Evolutionary conservation across 176 grass and related monocot genomes (phyloP).

Genomic region (Juncus inflexus): DNA sequence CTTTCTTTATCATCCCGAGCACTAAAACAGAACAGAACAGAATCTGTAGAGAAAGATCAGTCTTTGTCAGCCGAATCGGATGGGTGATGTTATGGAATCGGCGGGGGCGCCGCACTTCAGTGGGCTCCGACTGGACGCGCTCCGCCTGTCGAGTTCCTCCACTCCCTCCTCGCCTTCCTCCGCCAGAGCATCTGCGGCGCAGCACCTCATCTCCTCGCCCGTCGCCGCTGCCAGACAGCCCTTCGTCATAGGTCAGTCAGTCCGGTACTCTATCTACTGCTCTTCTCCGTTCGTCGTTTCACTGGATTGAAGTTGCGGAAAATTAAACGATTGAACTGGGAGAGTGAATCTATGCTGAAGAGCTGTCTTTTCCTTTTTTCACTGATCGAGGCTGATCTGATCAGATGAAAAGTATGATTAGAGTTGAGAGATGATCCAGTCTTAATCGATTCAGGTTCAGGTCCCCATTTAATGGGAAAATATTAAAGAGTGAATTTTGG

Average conservation of each 20-base stretch:
- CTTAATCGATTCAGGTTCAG: too few species aligned
- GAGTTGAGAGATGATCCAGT: too few species aligned
- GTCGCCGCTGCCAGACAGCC: conserved; percentile 38
- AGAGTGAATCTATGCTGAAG: too few species aligned
- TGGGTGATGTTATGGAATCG: conserved; percentile 75
- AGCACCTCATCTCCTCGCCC: conserved; percentile 19
- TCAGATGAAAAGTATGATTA: too few species aligned
- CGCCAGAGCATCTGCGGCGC: conserved; percentile 23
- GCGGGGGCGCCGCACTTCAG: conserved; percentile 88
- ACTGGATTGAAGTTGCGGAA: not conserved
- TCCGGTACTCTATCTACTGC: too few species aligned
- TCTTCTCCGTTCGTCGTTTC: not conserved
- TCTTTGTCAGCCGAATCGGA: conserved; percentile 35
- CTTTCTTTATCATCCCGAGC: not conserved
- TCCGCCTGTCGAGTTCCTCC: conserved; percentile 47
- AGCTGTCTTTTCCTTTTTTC: too few species aligned
- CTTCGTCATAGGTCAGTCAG: conserved; percentile 74
- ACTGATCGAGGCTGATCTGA: too few species aligned
- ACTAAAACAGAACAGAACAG: not conserved
- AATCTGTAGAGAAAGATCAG: conserved; percentile 16
- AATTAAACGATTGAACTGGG: too few species aligned
- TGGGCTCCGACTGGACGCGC: conserved; percentile 74
- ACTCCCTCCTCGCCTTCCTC: conserved; percentile 68
- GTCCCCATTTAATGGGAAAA: too few species aligned
- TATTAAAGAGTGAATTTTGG: too few species aligned